phyloP scores from a whole-genome alignment of 805 yeast genomes.

The Pichia thaimueangensis region DNA sequence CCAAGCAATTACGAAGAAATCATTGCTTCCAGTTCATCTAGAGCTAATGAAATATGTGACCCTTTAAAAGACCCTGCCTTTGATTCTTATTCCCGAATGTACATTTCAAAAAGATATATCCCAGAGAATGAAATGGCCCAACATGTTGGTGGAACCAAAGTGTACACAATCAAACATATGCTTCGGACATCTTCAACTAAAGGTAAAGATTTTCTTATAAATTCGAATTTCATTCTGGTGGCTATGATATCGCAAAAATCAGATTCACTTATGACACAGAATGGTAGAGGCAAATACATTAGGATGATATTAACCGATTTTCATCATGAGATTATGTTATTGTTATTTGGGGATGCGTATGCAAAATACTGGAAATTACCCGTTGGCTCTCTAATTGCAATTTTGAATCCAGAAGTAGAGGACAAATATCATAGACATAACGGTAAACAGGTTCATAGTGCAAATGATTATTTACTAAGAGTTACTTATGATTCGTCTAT shows the following conservation, averaged over 20 bases:
- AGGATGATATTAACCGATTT: slow-evolving; percentile 65
- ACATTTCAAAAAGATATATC: slow-evolving; percentile 43
- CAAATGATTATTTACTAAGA: slow-evolving; percentile 43
- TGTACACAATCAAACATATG: slow-evolving; percentile 50
- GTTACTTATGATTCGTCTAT: slow-evolving; percentile 47
- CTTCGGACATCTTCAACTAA: slow-evolving; percentile 48
- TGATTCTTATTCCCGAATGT: slow-evolving; percentile 41
- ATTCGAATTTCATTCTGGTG: slow-evolving; percentile 62
- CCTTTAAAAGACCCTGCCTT: slow-evolving; percentile 10
- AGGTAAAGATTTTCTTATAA: slow-evolving; percentile 73
- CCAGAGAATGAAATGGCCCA: slow-evolving; percentile 29
- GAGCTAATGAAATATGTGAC: not conserved
- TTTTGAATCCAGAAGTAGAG: slow-evolving; percentile 67
- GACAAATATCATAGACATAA: slow-evolving; percentile 18
- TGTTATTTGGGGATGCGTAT: slow-evolving; percentile 62
- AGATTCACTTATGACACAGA: slow-evolving; percentile 40
- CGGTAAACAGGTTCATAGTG: not conserved
- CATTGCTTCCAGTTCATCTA: not conserved
- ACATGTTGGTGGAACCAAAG: slow-evolving; percentile 42
- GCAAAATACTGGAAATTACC: slow-evolving; percentile 66
- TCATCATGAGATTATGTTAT: slow-evolving; percentile 45
- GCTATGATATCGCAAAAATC: slow-evolving; percentile 62
- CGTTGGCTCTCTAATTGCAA: slow-evolving; percentile 66
- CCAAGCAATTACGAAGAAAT: not conserved
- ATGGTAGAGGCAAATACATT: slow-evolving; percentile 45